Conservation (phyloP, 345 rosid genomes). For the Eucalyptus curtisii region DNA sequence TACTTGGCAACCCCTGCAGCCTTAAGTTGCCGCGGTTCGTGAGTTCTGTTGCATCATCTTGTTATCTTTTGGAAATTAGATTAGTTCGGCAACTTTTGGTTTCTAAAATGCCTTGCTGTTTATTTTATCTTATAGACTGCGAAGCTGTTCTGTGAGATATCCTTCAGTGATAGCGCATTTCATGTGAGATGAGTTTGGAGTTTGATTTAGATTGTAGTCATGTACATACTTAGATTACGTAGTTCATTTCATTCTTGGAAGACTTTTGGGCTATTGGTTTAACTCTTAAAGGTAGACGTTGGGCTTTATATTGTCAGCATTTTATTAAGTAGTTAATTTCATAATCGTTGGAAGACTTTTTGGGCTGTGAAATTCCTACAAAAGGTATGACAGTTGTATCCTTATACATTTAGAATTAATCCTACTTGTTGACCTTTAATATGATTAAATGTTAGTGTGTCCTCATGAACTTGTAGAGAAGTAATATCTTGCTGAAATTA, state of each 20-base stretch:
- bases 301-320: not conserved
- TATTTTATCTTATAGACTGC: not conserved
- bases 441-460: not conserved
- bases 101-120: not conserved
- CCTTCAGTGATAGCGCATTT: not conserved
- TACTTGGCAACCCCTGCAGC: not conserved
- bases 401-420: not conserved
- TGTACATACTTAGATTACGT: not conserved
- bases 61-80: not conserved
- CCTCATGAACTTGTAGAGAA: not conserved
- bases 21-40: not conserved
- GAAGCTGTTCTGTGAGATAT: not conserved
- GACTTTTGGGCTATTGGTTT: not conserved
- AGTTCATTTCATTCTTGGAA: not conserved
- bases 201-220: not conserved
- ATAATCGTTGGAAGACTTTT: not conserved
- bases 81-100: not conserved
- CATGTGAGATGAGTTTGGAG: not conserved
- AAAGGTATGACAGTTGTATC: not conserved
- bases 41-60: not conserved
- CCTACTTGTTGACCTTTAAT: not conserved
- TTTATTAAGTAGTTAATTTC: not conserved
- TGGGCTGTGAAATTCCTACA: not conserved
- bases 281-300: not conserved
- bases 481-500: slow-evolving; percentile 8